Evolutionary conservation across 306 rosid genomes (phyloP).

Genomic region (Quercus suber): DNA sequence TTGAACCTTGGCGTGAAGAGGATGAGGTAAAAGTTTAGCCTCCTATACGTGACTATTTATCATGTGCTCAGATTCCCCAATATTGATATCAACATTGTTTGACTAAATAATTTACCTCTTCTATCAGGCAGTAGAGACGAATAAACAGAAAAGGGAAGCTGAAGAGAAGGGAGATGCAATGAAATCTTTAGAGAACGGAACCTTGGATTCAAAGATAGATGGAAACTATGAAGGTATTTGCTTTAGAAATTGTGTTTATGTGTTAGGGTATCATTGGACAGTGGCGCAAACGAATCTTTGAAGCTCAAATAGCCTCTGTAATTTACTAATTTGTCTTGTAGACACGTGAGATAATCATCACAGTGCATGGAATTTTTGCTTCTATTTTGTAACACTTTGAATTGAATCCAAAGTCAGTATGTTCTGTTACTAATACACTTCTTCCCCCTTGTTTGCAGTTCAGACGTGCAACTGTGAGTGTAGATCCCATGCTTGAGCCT

Average conservation of each 20-base stretch:
- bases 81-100: background rate
- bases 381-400: background rate
- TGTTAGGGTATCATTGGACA: background rate
- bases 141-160: conserved; percentile 59
- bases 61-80: background rate
- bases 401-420: background rate
- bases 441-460: conserved; percentile 49
- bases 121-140: conserved; percentile 27
- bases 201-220: conserved; percentile 81
- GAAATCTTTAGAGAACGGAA: conserved; percentile 25
- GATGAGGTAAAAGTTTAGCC: conserved; percentile 48
- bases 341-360: background rate
- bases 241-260: conserved; percentile 13
- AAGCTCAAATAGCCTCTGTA: background rate
- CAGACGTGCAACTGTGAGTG: conserved; percentile 79
- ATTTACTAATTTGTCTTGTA: background rate
- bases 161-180: conserved; percentile 24
- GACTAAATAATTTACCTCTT: background rate
- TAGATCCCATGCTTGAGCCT: conserved; percentile 74
- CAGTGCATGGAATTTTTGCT: background rate
- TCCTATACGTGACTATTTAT: background rate
- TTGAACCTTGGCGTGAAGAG: conserved; percentile 80
- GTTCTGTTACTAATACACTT: conserved; percentile 19
- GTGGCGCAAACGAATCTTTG: background rate
- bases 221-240: conserved; percentile 89